Conservation (phyloP, 495 filamentous ascomycete species). For the Aspergillus bertholletiae region DNA sequence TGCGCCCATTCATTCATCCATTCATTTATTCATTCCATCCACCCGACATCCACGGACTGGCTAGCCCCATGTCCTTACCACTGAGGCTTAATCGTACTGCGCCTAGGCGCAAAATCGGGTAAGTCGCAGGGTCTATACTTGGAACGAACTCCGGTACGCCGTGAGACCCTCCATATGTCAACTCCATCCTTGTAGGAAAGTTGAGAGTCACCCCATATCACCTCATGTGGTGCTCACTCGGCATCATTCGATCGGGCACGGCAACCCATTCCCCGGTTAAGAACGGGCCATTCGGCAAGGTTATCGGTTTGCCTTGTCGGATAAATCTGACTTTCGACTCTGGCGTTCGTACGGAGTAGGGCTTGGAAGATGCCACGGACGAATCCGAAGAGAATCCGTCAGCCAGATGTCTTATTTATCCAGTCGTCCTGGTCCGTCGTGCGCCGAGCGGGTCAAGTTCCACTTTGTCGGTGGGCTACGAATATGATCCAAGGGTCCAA, state of each 20-base stretch:
- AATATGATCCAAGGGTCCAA: not conserved
- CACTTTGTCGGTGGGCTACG: not conserved
- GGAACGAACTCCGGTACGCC: not conserved
- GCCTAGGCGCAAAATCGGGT: not conserved
- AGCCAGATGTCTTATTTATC: not conserved
- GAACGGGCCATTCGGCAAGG: not conserved
- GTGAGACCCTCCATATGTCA: not conserved
- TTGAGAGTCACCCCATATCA: not conserved
- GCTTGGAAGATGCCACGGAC: not conserved
- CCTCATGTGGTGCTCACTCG: not conserved
- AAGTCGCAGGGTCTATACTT: not conserved
- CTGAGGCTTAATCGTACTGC: not conserved
- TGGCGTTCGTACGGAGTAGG: too few species aligned
- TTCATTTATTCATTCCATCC: too few species aligned
- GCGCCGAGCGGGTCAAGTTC: not conserved
- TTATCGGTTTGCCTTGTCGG: not conserved
- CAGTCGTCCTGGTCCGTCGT: not conserved
- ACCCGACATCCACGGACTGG: too few species aligned
- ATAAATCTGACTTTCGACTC: not conserved
- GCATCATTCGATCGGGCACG: not conserved
- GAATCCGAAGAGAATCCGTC: not conserved
- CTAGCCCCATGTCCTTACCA: not conserved
- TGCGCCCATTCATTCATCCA: too few species aligned
- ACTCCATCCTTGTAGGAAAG: not conserved
- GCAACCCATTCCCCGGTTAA: not conserved